These are phyloP conservation scores for Asterochloris erici DNA, from an alignment of 139 green algal genomes.

Conservation along the genomic window DNA sequence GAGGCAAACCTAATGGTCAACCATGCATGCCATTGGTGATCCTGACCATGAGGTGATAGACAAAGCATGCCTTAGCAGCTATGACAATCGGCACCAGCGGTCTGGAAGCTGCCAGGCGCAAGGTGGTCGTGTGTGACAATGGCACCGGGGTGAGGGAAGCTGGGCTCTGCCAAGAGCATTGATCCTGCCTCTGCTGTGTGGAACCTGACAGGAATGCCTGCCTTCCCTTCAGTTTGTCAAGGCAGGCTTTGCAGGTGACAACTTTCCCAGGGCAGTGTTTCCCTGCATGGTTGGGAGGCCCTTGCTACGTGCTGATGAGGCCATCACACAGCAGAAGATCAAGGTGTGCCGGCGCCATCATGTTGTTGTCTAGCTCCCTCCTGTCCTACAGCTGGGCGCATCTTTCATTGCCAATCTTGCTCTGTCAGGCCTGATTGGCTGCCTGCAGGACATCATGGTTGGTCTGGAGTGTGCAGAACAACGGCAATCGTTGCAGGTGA, in stretches of 20 bases:
- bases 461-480: constrained; percentile 39
- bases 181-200: background rate
- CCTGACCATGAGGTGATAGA: too few relatives aligned
- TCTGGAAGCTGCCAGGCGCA: constrained; percentile 1
- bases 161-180: background rate
- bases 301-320: constrained; percentile 8
- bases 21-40: too few relatives aligned
- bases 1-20: too few relatives aligned
- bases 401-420: background rate
- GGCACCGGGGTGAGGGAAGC: constrained; percentile 46
- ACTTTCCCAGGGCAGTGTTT: constrained; percentile 51
- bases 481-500: constrained; percentile 23
- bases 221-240: constrained; percentile 56
- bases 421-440: background rate
- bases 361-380: background rate
- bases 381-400: background rate
- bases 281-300: constrained; percentile 58
- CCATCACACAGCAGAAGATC: background rate
- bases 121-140: constrained; percentile 68
- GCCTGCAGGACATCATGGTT: constrained; percentile 46
- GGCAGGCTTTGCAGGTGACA: constrained; percentile 65
- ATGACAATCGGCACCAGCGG: background rate
- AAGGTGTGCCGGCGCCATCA: background rate
- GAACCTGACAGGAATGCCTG: background rate
- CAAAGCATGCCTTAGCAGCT: too few relatives aligned